phyloP scores from a whole-genome alignment of 2,329 filamentous ascomycete species.

The Aspergillus felis region DNA sequence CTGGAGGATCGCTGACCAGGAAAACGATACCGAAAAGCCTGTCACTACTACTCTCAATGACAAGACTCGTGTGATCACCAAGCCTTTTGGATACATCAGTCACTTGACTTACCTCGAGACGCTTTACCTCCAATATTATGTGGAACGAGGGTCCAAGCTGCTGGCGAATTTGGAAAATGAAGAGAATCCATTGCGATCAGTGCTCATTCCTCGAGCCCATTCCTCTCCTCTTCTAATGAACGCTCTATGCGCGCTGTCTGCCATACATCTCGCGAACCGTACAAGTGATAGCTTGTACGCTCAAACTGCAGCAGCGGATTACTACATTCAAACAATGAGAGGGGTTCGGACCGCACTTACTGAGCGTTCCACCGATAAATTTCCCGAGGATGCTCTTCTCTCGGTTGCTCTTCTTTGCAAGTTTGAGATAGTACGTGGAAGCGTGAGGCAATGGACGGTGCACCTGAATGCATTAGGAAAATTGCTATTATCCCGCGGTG shows the following conservation, averaged over 20 bases:
- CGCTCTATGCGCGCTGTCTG: constrained; percentile 36
- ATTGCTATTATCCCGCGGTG: constrained; percentile 31
- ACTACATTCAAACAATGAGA: constrained; percentile 32
- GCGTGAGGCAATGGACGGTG: constrained; percentile 36
- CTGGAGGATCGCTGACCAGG: not conserved
- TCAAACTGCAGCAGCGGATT: constrained; percentile 28
- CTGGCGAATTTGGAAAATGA: constrained; percentile 35
- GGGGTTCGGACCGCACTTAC: constrained; percentile 27
- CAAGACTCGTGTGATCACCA: constrained; percentile 9
- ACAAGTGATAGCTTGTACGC: constrained; percentile 18
- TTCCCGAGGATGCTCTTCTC: constrained; percentile 31
- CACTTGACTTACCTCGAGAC: constrained; percentile 29
- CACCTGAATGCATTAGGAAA: constrained; percentile 34
- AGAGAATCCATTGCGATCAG: constrained; percentile 33
- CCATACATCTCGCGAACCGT: constrained; percentile 34
- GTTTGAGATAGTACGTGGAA: constrained; percentile 36
- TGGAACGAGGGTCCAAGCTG: constrained; percentile 31
- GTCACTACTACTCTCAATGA: not conserved
- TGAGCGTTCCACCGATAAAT: constrained; percentile 8
- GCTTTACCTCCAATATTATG: constrained; percentile 37
- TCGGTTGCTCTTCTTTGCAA: constrained; percentile 37
- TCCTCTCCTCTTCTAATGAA: constrained; percentile 35
- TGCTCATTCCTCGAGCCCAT: constrained; percentile 35
- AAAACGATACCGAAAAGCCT: not conserved
- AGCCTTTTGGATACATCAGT: constrained; percentile 17